Evolutionary conservation across 768 basidiomycete genomes (phyloP).

Genomic region (Gyrodon lividus): DNA sequence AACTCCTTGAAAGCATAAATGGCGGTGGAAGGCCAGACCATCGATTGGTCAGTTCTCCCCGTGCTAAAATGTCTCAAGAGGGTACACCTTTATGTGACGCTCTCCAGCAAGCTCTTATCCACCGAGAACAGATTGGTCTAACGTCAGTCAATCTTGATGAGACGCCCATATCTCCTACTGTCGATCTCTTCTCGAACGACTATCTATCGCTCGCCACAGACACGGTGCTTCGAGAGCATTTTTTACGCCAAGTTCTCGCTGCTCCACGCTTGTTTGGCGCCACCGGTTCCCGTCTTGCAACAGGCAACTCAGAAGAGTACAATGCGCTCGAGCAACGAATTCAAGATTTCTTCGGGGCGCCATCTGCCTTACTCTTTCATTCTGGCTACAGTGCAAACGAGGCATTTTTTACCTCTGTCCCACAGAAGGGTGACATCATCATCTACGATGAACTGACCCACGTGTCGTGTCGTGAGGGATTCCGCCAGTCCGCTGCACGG

Average conservation of each 20-base stretch:
- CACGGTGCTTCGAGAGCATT: constrained; percentile 25
- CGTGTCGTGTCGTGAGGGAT: constrained; percentile 50
- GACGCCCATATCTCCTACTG: constrained; percentile 18
- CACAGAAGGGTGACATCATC: constrained; percentile 43
- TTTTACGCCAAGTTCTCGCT: constrained; percentile 32
- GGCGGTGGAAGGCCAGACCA: too few relatives aligned
- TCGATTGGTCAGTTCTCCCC: too few relatives aligned
- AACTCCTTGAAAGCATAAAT: too few relatives aligned
- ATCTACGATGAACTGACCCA: constrained; percentile 55
- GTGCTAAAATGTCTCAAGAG: constrained; percentile 1
- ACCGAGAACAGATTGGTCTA: constrained; percentile 5
- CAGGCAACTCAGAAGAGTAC: constrained; percentile 32
- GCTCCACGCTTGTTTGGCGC: constrained; percentile 40
- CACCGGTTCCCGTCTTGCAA: constrained; percentile 50
- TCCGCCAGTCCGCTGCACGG: constrained; percentile 35
- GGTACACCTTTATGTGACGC: constrained; percentile 6
- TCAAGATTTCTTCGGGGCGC: constrained; percentile 22
- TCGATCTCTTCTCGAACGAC: constrained; percentile 48
- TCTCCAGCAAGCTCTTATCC: constrained; percentile 14
- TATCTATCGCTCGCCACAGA: constrained; percentile 47
- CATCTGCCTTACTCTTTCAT: constrained; percentile 48
- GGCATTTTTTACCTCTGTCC: constrained; percentile 48
- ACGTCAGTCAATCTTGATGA: constrained; percentile 11
- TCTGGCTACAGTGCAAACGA: constrained; percentile 56
- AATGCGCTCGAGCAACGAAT: constrained; percentile 13